Conservation (phyloP, 2,329 filamentous ascomycete genomes). For the Pseudopithomyces maydicus region DNA sequence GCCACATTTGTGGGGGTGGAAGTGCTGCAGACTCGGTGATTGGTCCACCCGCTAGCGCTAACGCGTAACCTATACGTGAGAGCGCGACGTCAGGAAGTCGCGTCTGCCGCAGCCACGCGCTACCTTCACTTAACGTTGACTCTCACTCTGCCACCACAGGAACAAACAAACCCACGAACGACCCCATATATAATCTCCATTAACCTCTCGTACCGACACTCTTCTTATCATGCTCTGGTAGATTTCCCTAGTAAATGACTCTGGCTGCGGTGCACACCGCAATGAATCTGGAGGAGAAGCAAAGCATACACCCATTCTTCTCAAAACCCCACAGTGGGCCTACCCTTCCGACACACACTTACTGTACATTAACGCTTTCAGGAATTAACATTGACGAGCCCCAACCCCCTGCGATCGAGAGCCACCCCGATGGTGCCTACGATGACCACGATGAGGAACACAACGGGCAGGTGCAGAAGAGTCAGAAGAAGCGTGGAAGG, state of each 20-base stretch:
- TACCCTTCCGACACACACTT: too few relatives aligned
- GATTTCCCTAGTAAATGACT: slow-evolving; percentile 38
- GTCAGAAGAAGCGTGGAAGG: slow-evolving; percentile 29
- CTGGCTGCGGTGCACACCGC: slow-evolving; percentile 40
- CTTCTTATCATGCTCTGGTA: slow-evolving; percentile 21
- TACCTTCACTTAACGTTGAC: slow-evolving; percentile 3
- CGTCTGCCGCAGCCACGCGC: slow-evolving; percentile 4
- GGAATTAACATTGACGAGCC: slow-evolving; percentile 19
- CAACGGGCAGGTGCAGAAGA: slow-evolving; percentile 20
- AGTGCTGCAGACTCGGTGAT: not conserved
- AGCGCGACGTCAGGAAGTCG: slow-evolving; percentile 10
- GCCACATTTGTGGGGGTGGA: too few relatives aligned
- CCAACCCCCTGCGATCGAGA: slow-evolving; percentile 8
- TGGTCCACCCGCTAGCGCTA: not conserved
- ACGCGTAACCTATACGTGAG: not conserved
- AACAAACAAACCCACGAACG: not conserved
- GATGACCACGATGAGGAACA: slow-evolving; percentile 26
- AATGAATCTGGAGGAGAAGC: slow-evolving; percentile 44
- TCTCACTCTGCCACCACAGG: not conserved
- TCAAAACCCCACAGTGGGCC: slow-evolving; percentile 33
- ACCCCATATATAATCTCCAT: not conserved
- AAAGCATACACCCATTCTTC: slow-evolving; percentile 48
- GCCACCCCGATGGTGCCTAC: slow-evolving; percentile 16
- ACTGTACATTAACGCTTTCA: slow-evolving; percentile 9
- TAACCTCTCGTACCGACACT: not conserved